Percentiles rank a stretch among this genome's conserved stretches.
phyloP scores from a whole-genome alignment of 1,284 basidiomycete species.

The Meira nashicola region DNA sequence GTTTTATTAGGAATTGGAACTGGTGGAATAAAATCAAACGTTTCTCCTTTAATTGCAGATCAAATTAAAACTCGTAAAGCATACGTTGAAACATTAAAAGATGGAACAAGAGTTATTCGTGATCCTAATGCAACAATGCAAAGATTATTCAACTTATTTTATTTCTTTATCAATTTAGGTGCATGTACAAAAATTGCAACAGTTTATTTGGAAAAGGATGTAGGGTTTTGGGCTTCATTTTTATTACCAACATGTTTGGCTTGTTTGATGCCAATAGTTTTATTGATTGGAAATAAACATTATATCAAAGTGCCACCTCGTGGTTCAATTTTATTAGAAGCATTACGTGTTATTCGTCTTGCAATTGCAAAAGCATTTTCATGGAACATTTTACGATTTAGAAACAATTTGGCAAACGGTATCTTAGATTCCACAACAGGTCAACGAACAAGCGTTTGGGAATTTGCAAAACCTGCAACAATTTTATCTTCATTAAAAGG shows the following conservation, averaged over 20 bases:
- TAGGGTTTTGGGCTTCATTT: slow-evolving; percentile 55
- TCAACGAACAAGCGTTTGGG: slow-evolving; percentile 64
- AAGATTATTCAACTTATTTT: slow-evolving; percentile 49
- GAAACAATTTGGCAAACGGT: slow-evolving; percentile 15
- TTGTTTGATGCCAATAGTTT: slow-evolving; percentile 61
- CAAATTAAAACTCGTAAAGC: slow-evolving; percentile 37
- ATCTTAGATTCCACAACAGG: slow-evolving; percentile 31
- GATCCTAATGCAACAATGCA: slow-evolving; percentile 67
- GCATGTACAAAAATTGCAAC: slow-evolving; percentile 54
- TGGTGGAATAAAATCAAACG: slow-evolving; percentile 68
- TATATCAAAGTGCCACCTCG: slow-evolving; percentile 68
- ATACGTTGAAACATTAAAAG: slow-evolving; percentile 52
- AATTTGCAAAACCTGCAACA: slow-evolving; percentile 63
- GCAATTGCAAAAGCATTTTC: too few species aligned
- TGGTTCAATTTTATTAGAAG: slow-evolving; percentile 71
- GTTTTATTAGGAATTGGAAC: slow-evolving; percentile 58
- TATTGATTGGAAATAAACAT: slow-evolving; percentile 63
- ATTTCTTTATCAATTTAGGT: slow-evolving; percentile 51
- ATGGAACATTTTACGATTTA: too few species aligned
- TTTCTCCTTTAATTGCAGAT: slow-evolving; percentile 56
- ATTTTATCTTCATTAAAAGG: slow-evolving; percentile 38
- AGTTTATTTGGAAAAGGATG: slow-evolving; percentile 52
- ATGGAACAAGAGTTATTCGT: slow-evolving; percentile 72
- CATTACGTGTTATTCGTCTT: slow-evolving; percentile 34
- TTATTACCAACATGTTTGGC: slow-evolving; percentile 56